Conservation (phyloP, 176 grass and related monocot genomes). For the maize (Zea mays) region DNA sequence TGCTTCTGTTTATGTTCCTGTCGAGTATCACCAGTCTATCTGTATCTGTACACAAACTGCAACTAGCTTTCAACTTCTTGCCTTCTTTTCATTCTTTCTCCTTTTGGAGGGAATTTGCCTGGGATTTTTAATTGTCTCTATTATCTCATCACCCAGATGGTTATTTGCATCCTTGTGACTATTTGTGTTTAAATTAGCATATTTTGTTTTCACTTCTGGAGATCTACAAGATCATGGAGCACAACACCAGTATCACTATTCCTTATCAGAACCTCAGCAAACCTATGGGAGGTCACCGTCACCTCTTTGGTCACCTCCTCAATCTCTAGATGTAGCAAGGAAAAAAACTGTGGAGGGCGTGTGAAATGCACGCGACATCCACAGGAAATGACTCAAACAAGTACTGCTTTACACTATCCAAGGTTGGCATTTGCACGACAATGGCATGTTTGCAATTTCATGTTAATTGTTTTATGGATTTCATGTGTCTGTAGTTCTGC, state of each 20-base stretch:
- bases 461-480: neutral
- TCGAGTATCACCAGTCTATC: too few species aligned
- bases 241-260: conserved; percentile 41
- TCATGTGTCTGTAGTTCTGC: neutral
- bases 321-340: conserved; percentile 44
- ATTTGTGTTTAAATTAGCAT: conserved; percentile 11
- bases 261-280: conserved; percentile 62
- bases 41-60: too few species aligned
- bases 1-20: too few species aligned
- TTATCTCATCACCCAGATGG: neutral
- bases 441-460: neutral
- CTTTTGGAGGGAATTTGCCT: neutral
- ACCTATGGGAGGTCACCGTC: conserved; percentile 60
- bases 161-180: conserved; percentile 25
- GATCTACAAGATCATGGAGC: conserved; percentile 44
- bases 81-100: neutral
- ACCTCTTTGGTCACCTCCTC: conserved; percentile 40
- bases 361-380: neutral
- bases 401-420: neutral
- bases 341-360: neutral
- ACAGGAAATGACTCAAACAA: neutral
- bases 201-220: conserved; percentile 44
- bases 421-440: neutral
- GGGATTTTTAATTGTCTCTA: neutral
- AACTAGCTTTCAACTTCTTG: neutral